phyloP scores from a whole-genome alignment of 208 protist genomes.

The Acanthamoeba royreba region DNA sequence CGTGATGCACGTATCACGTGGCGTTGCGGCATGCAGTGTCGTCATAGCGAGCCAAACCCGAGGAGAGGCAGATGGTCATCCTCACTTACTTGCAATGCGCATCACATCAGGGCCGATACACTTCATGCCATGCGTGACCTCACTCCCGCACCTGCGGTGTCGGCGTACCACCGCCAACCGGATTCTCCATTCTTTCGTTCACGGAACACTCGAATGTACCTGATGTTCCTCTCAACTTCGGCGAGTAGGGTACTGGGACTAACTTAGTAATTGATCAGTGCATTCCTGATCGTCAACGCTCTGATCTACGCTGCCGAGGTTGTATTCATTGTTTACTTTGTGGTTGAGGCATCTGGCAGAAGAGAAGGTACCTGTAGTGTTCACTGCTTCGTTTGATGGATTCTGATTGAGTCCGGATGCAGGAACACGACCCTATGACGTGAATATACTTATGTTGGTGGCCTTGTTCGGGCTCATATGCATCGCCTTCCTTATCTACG shows the following conservation, averaged over 20 bases:
- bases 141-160: neutral
- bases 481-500: neutral
- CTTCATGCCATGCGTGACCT: neutral
- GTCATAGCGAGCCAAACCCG: no score
- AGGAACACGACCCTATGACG: neutral
- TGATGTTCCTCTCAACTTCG: neutral
- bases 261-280: neutral
- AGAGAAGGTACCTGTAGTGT: neutral
- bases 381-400: neutral
- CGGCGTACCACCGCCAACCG: neutral
- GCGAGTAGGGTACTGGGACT: neutral
- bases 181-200: neutral
- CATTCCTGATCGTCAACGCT: neutral
- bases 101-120: neutral
- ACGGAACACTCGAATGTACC: neutral
- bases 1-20: no score
- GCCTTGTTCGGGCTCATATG: constrained; percentile 2
- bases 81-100: neutral
- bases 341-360: neutral
- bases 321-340: neutral
- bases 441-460: neutral
- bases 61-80: neutral
- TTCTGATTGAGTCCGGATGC: neutral
- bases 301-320: neutral
- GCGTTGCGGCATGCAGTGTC: no score